Evolutionary conservation across 169 alveolate genomes (phyloP).

Genomic region (Plasmodium gallinaceum): DNA sequence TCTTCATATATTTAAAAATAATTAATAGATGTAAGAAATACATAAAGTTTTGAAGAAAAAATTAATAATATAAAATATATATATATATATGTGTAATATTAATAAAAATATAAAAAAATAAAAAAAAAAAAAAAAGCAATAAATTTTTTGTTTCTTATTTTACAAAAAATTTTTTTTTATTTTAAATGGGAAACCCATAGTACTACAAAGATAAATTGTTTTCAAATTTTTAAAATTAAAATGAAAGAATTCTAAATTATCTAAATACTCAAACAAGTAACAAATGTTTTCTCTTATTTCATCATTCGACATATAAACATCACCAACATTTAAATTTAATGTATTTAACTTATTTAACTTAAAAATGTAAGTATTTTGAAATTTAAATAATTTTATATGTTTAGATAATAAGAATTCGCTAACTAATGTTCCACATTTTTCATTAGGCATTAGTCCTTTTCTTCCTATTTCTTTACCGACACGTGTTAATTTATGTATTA

Average conservation of each 20-base stretch:
- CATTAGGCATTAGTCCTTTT: constrained; percentile 85
- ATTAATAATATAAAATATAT: too few species aligned
- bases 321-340: constrained; percentile 86
- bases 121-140: too few species aligned
- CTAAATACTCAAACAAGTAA: constrained; percentile 51
- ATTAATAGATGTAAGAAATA: too few species aligned
- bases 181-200: constrained; percentile 77
- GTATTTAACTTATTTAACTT: constrained; percentile 83
- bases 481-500: constrained; percentile 81
- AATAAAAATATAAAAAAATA: too few species aligned
- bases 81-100: too few species aligned
- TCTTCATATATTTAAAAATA: too few species aligned
- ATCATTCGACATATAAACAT: constrained; percentile 85
- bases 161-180: constrained; percentile 38
- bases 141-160: neutral
- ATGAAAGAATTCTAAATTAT: constrained; percentile 64
- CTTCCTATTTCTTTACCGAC: constrained; percentile 83
- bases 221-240: constrained; percentile 51
- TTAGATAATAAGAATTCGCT: constrained; percentile 49
- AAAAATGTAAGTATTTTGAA: constrained; percentile 73
- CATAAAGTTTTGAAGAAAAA: too few species aligned
- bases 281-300: constrained; percentile 83
- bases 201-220: constrained; percentile 50
- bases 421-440: constrained; percentile 81
- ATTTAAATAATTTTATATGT: constrained; percentile 65